Evolutionary conservation across 495 filamentous ascomycete genomes (phyloP).

Genomic region (Xylaria grammica): DNA sequence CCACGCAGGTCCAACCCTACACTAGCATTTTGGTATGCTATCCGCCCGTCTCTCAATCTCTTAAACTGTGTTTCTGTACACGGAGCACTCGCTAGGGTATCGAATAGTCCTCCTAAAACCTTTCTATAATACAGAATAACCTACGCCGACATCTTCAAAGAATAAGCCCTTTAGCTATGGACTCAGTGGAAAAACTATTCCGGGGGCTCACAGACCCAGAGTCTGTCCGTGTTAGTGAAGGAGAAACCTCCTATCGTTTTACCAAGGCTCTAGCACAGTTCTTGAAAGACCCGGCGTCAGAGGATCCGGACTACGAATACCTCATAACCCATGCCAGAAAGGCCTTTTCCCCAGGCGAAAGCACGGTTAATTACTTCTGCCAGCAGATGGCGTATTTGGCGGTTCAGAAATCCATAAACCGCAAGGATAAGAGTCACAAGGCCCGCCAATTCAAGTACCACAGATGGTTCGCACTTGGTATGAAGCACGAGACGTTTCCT

Average conservation of each 20-base stretch:
- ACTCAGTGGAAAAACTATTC: constrained; percentile 16
- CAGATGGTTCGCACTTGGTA: constrained; percentile 12
- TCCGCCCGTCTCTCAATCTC: background rate
- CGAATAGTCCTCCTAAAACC: too few species aligned
- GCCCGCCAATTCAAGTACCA: constrained; percentile 18
- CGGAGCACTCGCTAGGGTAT: background rate
- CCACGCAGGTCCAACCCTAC: background rate
- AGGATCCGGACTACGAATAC: constrained; percentile 15
- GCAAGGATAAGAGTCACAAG: constrained; percentile 19
- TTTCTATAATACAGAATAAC: background rate
- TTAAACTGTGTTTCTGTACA: background rate
- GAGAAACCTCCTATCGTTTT: background rate
- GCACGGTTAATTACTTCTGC: background rate
- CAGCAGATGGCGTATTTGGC: constrained; percentile 17
- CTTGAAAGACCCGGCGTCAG: background rate
- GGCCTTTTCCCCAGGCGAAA: background rate
- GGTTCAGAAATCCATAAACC: background rate
- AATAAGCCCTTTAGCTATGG: background rate
- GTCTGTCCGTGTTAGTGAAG: background rate
- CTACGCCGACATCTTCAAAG: background rate
- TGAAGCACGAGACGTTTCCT: constrained; percentile 18
- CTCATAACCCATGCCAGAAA: background rate
- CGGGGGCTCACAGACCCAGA: background rate
- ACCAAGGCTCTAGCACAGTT: background rate
- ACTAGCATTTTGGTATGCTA: background rate